Base-by-base conservation (phyloP, 1,284 basidiomycete genomes). In the Schizophyllum commune region DNA sequence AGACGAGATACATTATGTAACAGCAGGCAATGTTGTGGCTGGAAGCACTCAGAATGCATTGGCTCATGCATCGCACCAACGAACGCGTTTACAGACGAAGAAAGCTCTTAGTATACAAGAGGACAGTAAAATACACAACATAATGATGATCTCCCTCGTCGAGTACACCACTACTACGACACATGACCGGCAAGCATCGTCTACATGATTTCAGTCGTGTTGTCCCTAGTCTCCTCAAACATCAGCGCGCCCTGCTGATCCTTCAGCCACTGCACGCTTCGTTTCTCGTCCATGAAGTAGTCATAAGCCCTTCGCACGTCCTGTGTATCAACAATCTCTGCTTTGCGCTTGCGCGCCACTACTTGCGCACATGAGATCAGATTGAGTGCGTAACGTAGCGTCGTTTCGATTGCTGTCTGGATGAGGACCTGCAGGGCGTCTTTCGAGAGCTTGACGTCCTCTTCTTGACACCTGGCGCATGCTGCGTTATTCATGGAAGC, bases 211-310 rank as follows among this genome's bases (percentile, higher is more conserved):
- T 75, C 74, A 27, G 65, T 34, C 72, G 64, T 17, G 8, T 74
- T 74, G 17, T 65, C 74, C 6, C 69, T 75, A 58, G 83, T 79
- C 73, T 88, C 88, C 70, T 90, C 88, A 68, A 88, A 89, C 58
- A 91, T 80, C 61, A 91, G 74, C n/a, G 75, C 70, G 0, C 87
- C 91, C 71, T 83, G 91, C 78, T 83, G 89, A 74, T 85, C 93
- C 83, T 86, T 96, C 79, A 98, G 78, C 86, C 95, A 99, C 70
- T 95, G 86, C 32, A 97, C 91, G 67, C 92, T 96, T 64, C 96
- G 81, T 75, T 95, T 94, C 71, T 97, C 96, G 72, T 99, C 96
- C 79, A 95, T 88, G 76, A 98, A 99, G 71, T 93, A 94, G 56
- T 81, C 81, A 71, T 97, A 98, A 4, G 89, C 92, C 61, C 89